Percentiles rank a stretch among this genome's conserved stretches.
phyloP scores from a whole-genome alignment of 768 basidiomycete species.

The Leccinum longicurvipes region DNA sequence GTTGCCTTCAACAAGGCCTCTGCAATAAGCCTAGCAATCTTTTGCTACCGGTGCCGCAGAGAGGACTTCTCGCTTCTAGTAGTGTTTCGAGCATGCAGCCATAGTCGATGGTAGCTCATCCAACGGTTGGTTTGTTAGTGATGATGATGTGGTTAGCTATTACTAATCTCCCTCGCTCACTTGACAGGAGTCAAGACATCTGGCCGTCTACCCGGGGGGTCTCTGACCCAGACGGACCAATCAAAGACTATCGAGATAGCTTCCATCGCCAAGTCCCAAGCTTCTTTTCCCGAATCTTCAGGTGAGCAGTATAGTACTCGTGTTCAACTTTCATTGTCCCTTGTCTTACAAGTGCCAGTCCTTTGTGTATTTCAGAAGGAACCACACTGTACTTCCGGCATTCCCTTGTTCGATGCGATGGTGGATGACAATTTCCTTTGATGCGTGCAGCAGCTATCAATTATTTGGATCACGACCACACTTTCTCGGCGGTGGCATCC shows the following conservation, averaged over 20 bases:
- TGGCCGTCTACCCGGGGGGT: conserved; percentile 13
- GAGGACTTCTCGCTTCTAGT: background rate
- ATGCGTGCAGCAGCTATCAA: background rate
- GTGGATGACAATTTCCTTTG: conserved; percentile 2
- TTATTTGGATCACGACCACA: conserved; percentile 1
- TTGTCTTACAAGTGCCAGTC: conserved; percentile 7
- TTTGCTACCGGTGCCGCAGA: conserved; percentile 11
- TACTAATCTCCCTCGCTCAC: background rate
- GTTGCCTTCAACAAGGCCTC: conserved; percentile 2
- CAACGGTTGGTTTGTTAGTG: background rate
- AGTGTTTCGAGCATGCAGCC: background rate
- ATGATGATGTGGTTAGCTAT: background rate
- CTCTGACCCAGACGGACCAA: conserved; percentile 11
- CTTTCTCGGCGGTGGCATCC: conserved; percentile 1
- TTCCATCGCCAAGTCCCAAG: background rate
- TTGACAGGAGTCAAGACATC: conserved; percentile 7
- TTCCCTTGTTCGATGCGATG: conserved; percentile 8
- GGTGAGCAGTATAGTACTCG: conserved; percentile 4
- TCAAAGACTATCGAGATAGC: background rate
- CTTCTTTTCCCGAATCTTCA: background rate
- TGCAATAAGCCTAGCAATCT: conserved; percentile 5
- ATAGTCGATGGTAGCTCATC: background rate
- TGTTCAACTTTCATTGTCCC: background rate
- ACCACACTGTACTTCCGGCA: conserved; percentile 8
- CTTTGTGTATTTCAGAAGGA: no score